Evolutionary conservation across 805 yeast genomes (phyloP), one percentile per base, ranked within the genome.

Genomic region (Candida quercuum): DNA sequence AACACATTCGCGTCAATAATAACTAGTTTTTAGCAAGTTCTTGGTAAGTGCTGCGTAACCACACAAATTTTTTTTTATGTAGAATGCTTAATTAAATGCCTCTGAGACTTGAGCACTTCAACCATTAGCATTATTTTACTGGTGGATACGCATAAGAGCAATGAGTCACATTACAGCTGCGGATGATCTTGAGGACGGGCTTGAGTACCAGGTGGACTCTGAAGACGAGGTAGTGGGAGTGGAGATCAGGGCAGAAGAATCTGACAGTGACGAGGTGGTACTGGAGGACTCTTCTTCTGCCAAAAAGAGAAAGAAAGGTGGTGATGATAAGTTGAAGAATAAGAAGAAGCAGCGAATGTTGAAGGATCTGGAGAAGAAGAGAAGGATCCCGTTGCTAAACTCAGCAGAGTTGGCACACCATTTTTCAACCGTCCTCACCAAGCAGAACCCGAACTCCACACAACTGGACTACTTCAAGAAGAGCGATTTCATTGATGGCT

Each of bases 101-200:
- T n/a, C n/a, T n/a, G n/a, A n/a, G n/a, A n/a, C n/a, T n/a, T n/a
- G n/a, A n/a, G n/a, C n/a, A n/a, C n/a, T n/a, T n/a, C n/a, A n/a
- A n/a, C n/a, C n/a, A n/a, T n/a, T n/a, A n/a, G n/a, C n/a, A n/a
- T n/a, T n/a, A n/a, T n/a, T n/a, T n/a, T n/a, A n/a, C n/a, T n/a
- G n/a, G n/a, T n/a, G n/a, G n/a, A n/a, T n/a, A 18, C 14, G 17
- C 22, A 9, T 6, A 22, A 5, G 21, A 5, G 36, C 6, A 3
- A 45, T 45, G 48, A 45, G 44, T 19, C 32, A 25, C 21, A 42
- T 40, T 24, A 49, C 45, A 7, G 51, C 56, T 30, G 83, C 72
- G 13, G 95, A 87, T 58, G 95, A 82, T 42, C 65, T 86, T 41
- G 89, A 85, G 36, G 95, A 86, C 54, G 91, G 87, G 3, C 63